Evolutionary conservation across 2,329 filamentous ascomycete species (phyloP), one percentile per base, ranked within the genome.

Genomic region (Colletotrichum sp.): DNA sequence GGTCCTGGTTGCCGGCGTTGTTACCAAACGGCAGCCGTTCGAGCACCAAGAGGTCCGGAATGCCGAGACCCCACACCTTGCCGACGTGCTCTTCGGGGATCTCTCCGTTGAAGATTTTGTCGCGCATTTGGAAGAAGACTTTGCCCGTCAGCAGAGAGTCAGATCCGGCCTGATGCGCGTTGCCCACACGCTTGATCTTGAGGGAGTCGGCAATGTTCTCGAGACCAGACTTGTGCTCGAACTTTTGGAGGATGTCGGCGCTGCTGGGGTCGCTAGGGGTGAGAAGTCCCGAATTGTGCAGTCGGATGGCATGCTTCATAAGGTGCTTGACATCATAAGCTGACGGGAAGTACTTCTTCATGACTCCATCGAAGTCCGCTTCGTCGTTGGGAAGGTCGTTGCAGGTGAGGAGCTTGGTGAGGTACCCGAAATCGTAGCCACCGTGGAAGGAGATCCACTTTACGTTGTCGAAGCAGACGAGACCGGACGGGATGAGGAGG

Each of bases 391-490:
- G 97, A 9, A 99, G 89, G 60, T 94, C 92, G 79, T 93, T 91
- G 85, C 95, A 95, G 73, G 95, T 93, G 84, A 99, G 93, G 74
- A 98, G 93, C 87, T 99, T 99, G 82, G 98, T 96, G 63, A 99
- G 89, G 82, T 99, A 99, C 65, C 96, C 97, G 85, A 99, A 99
- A 87, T 99, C 97, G 85, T 99, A 99, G 76, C 96, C 97, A 32
- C 95, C 97, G 84, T 99, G 97, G 86, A 99, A 99, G 6, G 95
- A 98, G 78, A 99, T 95, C 97, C 97, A 99, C 83, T 95, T 94
- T 71, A 98, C 95, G 74, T 98, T 93, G 52, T 97, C 93, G 78
- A 95, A 92, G 81, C 97, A 94, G 15, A 98, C 95, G 62, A 99
- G 90, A 10, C 97, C 97, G 2, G 97, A 99, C 65, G 95, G 96